These are phyloP conservation scores for Rhytidhysteron rufulum DNA, from an alignment of 2,329 filamentous ascomycete species.

Conservation along the genomic window DNA sequence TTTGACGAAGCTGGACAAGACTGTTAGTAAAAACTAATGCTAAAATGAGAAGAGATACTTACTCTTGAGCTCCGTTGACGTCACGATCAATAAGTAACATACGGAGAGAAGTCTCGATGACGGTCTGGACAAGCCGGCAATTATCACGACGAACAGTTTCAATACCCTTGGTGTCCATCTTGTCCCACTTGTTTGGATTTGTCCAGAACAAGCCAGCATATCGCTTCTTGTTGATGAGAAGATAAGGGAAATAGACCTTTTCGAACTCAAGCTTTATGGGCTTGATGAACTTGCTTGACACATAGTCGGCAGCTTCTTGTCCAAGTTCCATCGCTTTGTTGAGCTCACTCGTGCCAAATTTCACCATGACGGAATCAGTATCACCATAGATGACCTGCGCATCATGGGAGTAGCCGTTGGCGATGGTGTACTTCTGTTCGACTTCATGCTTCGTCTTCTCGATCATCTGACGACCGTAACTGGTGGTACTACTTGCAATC, in stretches of 20 bases:
- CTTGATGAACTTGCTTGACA: conserved; percentile 89
- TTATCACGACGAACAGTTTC: conserved; percentile 97
- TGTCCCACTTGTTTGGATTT: conserved; percentile 89
- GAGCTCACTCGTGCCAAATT: conserved; percentile 87
- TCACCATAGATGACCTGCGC: conserved; percentile 98
- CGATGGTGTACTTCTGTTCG: conserved; percentile 81
- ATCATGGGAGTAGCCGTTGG: conserved; percentile 91
- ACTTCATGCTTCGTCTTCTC: conserved; percentile 97
- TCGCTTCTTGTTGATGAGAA: conserved; percentile 99
- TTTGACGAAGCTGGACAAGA: conserved; percentile 75
- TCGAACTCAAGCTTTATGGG: conserved; percentile 99
- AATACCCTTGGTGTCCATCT: conserved; percentile 99
- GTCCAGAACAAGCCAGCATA: conserved; percentile 99
- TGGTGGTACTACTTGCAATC: conserved; percentile 95
- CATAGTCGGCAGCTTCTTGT: conserved; percentile 83
- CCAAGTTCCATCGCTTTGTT: conserved; percentile 89
- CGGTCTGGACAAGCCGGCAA: conserved; percentile 89
- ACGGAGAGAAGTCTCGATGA: conserved; percentile 92
- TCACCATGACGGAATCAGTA: conserved; percentile 99
- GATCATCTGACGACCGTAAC: conserved; percentile 98
- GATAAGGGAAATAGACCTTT: conserved; percentile 96
- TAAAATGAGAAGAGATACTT: conserved; percentile 42
- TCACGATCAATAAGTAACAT: conserved; percentile 96
- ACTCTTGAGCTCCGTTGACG: conserved; percentile 88
- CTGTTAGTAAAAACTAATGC: conserved; percentile 32